Evolutionary conservation across 306 rosid genomes (phyloP).

Genomic region (Vicia villosa): DNA sequence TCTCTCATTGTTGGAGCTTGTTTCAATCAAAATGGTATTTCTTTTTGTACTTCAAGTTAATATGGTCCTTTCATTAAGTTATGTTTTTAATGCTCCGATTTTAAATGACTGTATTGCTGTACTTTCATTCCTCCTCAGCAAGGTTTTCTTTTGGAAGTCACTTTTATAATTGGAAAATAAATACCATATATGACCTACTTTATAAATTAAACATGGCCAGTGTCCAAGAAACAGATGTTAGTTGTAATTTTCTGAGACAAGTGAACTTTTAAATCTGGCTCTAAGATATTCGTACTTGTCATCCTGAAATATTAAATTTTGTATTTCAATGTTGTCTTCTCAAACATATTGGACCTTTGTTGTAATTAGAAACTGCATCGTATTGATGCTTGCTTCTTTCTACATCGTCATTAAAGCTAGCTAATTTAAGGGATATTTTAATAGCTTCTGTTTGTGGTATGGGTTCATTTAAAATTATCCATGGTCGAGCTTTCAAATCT

Average conservation of each 20-base stretch:
- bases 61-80: constrained; percentile 5
- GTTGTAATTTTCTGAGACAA: background rate
- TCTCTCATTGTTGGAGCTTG: constrained; percentile 72
- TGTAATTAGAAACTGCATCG: background rate
- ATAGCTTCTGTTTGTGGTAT: background rate
- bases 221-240: too few species aligned
- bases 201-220: too few species aligned
- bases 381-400: background rate
- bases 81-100: constrained; percentile 26
- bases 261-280: constrained; percentile 1
- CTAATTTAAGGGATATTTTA: background rate
- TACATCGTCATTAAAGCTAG: background rate
- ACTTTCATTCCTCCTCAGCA: background rate
- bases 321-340: constrained; percentile 8
- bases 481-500: background rate
- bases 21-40: constrained; percentile 65
- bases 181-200: too few species aligned
- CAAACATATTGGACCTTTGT: background rate
- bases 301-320: constrained; percentile 4
- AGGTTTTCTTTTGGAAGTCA: too few species aligned
- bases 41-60: constrained; percentile 29
- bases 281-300: too few species aligned
- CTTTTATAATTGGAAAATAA: too few species aligned
- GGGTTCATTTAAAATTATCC: constrained; percentile 1
- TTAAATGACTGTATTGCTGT: background rate